Percentiles rank a stretch among this genome's conserved stretches.
Evolutionary conservation across 176 grass and related monocot genomes (phyloP).

Genomic region (Avena atlantica): DNA sequence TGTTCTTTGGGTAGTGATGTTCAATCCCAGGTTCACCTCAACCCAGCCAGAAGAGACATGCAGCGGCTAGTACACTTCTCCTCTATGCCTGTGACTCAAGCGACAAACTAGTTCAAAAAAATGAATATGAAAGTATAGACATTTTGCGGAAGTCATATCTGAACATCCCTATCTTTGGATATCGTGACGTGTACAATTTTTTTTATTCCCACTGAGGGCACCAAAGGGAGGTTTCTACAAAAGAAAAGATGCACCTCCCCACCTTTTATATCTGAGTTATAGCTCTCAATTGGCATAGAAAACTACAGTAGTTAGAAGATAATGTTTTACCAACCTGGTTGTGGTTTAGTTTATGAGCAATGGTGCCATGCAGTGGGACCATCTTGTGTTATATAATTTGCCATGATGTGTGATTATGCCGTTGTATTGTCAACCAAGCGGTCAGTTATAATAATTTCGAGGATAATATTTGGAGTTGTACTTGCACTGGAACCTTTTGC

Average conservation of each 20-base stretch:
- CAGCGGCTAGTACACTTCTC: neutral
- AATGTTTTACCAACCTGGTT: neutral
- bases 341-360: neutral
- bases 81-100: neutral
- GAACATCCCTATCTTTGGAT: neutral
- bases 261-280: neutral
- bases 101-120: neutral
- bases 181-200: neutral
- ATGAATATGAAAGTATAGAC: neutral
- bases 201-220: neutral
- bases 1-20: neutral
- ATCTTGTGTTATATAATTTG: neutral
- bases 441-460: neutral
- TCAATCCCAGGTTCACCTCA: neutral
- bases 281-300: neutral
- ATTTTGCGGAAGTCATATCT: neutral
- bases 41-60: neutral
- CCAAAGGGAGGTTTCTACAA: neutral
- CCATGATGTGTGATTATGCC: slow-evolving; percentile 1
- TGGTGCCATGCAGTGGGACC: slow-evolving; percentile 1
- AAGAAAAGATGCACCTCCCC: neutral
- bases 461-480: neutral
- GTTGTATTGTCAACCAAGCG: neutral
- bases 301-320: too few species aligned
- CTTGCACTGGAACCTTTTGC: neutral